Percentiles rank a stretch among this genome's conserved stretches.
Conservation (phyloP, 2,329 filamentous ascomycete species). For the Trichoderma breve region DNA sequence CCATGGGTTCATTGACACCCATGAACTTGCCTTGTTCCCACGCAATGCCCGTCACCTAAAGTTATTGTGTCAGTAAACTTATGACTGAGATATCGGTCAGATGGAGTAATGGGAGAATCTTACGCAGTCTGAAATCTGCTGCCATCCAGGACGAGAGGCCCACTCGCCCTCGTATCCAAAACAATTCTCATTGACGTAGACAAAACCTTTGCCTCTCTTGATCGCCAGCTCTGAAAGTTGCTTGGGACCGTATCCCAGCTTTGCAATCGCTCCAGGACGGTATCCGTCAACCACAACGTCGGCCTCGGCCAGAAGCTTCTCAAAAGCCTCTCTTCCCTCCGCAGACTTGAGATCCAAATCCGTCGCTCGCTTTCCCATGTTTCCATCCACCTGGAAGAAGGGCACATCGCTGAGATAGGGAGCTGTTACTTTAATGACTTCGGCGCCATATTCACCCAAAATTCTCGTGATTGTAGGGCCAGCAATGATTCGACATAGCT, state of each 20-base stretch:
- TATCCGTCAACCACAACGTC: constrained; percentile 69
- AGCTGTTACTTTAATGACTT: constrained; percentile 70
- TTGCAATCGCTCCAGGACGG: constrained; percentile 62
- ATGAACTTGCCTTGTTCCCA: constrained; percentile 63
- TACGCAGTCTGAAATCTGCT: constrained; percentile 67
- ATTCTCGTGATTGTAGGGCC: constrained; percentile 70
- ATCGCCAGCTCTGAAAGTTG: constrained; percentile 52
- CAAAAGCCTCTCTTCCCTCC: constrained; percentile 54
- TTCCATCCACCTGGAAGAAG: constrained; percentile 70
- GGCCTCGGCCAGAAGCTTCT: constrained; percentile 57
- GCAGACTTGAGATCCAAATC: constrained; percentile 61
- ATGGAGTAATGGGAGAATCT: constrained; percentile 16
- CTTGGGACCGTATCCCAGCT: constrained; percentile 61
- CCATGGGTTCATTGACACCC: constrained; percentile 60
- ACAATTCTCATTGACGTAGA: constrained; percentile 70
- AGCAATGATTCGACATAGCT: constrained; percentile 73
- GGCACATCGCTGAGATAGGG: constrained; percentile 67
- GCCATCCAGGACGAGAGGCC: constrained; percentile 65
- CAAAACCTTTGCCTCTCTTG: constrained; percentile 57
- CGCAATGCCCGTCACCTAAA: constrained; percentile 53
- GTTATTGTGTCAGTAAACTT: not conserved
- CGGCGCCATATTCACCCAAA: constrained; percentile 72
- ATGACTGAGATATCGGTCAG: not conserved
- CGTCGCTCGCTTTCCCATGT: constrained; percentile 66
- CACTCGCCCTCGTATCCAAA: constrained; percentile 63